Conservation (phyloP, 441 rosid genomes). For the Croton laevigatus region DNA sequence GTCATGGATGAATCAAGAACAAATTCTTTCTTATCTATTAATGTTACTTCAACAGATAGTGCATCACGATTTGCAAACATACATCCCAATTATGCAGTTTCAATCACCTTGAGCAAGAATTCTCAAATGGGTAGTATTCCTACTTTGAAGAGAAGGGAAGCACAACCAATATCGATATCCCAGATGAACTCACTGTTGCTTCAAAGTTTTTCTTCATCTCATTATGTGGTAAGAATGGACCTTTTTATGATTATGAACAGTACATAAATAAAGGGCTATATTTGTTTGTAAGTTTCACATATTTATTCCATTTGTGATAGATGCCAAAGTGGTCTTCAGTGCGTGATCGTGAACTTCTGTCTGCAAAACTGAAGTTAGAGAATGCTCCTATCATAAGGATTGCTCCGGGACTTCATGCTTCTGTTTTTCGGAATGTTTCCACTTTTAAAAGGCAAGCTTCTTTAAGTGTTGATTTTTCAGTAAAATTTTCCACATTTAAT, state of each 20-base stretch:
- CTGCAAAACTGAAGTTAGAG: conserved; percentile 52
- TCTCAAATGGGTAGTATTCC: conserved; percentile 20
- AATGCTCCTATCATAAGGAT: conserved; percentile 41
- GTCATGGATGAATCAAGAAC: conserved; percentile 23
- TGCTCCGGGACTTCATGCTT: conserved; percentile 40
- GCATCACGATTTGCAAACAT: conserved; percentile 9
- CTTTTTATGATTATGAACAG: conserved; percentile 15
- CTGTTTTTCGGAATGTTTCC: conserved; percentile 64
- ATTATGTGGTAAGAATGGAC: conserved; percentile 43
- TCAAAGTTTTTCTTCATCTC: conserved; percentile 44
- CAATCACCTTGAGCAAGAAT: conserved; percentile 17
- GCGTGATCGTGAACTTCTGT: conserved; percentile 57
- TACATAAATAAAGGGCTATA: conserved; percentile 13
- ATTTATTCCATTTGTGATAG: conserved; percentile 39
- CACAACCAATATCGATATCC: conserved; percentile 39
- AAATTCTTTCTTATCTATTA: conserved; percentile 21
- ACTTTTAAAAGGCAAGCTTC: conserved; percentile 51
- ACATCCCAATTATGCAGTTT: conserved; percentile 14
- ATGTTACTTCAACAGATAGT: conserved; percentile 21
- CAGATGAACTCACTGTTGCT: conserved; percentile 57
- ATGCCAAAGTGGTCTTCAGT: conserved; percentile 50
- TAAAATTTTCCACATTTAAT: not conserved
- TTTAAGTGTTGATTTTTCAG: not conserved
- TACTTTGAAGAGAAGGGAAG: conserved; percentile 25
- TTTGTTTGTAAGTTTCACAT: conserved; percentile 13